Conservation (phyloP, 108 stramenopile species). For the Asterionellopsis glacialis region DNA sequence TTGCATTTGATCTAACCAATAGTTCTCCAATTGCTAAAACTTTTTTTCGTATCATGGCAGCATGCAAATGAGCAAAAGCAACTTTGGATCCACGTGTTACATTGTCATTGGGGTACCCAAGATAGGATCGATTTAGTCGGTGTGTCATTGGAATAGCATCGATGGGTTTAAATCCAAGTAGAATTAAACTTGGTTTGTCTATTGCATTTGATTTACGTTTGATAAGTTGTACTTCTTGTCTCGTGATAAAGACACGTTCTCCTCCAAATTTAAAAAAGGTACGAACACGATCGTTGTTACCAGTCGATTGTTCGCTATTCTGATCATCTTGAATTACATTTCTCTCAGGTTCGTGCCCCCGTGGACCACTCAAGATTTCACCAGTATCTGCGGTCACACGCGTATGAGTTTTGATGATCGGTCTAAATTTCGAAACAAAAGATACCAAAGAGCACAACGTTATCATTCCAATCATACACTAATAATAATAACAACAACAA, state of each 20-base stretch:
- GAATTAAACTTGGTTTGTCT: slow-evolving; percentile 27
- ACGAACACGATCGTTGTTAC: slow-evolving; percentile 18
- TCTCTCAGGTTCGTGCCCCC: background rate
- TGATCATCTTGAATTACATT: background rate
- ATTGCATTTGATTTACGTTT: slow-evolving; percentile 30
- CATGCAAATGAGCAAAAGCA: slow-evolving; percentile 55
- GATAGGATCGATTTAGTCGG: slow-evolving; percentile 20
- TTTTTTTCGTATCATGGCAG: slow-evolving; percentile 61
- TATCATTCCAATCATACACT: background rate
- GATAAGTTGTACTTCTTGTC: slow-evolving; percentile 18
- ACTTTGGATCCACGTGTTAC: slow-evolving; percentile 36
- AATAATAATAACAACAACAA: background rate
- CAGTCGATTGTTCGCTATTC: slow-evolving; percentile 2
- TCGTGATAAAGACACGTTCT: slow-evolving; percentile 23
- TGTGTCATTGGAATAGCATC: slow-evolving; percentile 32
- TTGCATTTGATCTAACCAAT: slow-evolving; percentile 27
- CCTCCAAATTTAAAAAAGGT: slow-evolving; percentile 28
- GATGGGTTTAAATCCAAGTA: slow-evolving; percentile 59
- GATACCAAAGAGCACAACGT: background rate
- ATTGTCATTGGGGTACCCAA: slow-evolving; percentile 55
- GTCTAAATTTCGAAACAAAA: background rate
- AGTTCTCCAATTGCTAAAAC: slow-evolving; percentile 74
- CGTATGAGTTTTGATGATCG: background rate
- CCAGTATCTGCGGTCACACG: background rate
- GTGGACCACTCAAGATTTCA: background rate